phyloP scores from a whole-genome alignment of 305 asterid species.

The Rubia peregrina region DNA sequence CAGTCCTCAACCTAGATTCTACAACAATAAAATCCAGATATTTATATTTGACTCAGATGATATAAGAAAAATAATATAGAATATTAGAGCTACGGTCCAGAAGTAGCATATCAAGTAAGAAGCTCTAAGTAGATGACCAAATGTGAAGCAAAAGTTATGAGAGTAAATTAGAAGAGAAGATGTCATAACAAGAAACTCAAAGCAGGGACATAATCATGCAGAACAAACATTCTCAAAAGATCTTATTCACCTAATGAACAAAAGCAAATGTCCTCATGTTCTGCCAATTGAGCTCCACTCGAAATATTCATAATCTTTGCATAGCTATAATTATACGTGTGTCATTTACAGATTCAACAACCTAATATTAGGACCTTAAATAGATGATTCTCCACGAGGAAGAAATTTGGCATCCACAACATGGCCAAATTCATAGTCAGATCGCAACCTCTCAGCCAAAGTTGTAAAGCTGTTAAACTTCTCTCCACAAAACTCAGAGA shows the following conservation, averaged over 20 bases:
- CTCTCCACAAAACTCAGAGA: constrained; percentile 88
- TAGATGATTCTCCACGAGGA: constrained; percentile 76
- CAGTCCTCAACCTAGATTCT: constrained; percentile 81
- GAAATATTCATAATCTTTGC: background rate
- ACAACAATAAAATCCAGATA: constrained; percentile 18
- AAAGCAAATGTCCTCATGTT: background rate
- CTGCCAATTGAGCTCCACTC: background rate
- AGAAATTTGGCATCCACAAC: constrained; percentile 65
- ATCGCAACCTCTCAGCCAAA: constrained; percentile 76
- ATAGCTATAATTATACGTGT: background rate
- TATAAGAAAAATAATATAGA: background rate
- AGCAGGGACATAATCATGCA: background rate
- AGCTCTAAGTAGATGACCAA: background rate
- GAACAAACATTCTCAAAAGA: background rate
- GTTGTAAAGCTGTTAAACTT: constrained; percentile 69
- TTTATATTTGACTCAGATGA: background rate
- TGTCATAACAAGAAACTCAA: no score
- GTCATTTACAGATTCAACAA: constrained; percentile 38
- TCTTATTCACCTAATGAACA: background rate
- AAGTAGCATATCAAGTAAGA: background rate
- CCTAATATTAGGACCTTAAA: constrained; percentile 67
- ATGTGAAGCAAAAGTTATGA: background rate
- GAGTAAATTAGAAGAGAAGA: background rate
- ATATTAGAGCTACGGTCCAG: background rate
- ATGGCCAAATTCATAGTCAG: constrained; percentile 77